A percentile compares a stretch with the other conserved stretches of the same genome.
Conservation (phyloP, 306 rosid species). For the Ochetophila trinervis region DNA sequence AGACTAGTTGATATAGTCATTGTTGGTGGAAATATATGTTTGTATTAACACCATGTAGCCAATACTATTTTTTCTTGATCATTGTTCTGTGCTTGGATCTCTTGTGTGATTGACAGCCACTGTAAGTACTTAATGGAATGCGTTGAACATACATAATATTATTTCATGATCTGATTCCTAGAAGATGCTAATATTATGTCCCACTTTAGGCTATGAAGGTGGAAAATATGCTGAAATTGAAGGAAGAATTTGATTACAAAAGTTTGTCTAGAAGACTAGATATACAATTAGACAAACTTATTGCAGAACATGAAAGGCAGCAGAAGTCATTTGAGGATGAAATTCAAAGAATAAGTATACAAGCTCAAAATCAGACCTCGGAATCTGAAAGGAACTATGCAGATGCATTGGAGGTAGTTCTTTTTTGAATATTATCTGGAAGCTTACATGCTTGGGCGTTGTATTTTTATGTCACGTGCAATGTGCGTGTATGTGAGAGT, state of each 20-base stretch:
- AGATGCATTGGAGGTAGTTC: conserved; percentile 72
- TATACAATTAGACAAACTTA: conserved; percentile 86
- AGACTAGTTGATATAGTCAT: conserved; percentile 2
- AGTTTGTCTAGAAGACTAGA: conserved; percentile 87
- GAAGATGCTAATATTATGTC: conserved; percentile 30
- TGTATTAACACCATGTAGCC: neutral
- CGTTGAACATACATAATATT: conserved; percentile 18
- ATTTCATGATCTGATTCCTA: conserved; percentile 11
- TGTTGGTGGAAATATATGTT: neutral
- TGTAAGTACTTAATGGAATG: conserved; percentile 12
- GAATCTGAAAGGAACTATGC: conserved; percentile 73
- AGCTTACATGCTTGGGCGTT: neutral
- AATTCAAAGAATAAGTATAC: conserved; percentile 62
- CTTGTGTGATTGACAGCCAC: conserved; percentile 5
- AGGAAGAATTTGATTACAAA: conserved; percentile 98
- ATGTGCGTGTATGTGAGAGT: neutral
- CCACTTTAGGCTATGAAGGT: conserved; percentile 92
- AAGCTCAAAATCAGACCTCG: conserved; percentile 63
- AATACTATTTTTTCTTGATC: conserved; percentile 6
- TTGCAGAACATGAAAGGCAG: conserved; percentile 93
- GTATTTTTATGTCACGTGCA: neutral
- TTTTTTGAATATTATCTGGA: conserved; percentile 19
- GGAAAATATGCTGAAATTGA: conserved; percentile 92
- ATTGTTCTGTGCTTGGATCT: conserved; percentile 17
- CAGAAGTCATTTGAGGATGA: conserved; percentile 92